Conservation (phyloP, 2,329 filamentous ascomycete genomes). For the Cryphonectria carpinicola region DNA sequence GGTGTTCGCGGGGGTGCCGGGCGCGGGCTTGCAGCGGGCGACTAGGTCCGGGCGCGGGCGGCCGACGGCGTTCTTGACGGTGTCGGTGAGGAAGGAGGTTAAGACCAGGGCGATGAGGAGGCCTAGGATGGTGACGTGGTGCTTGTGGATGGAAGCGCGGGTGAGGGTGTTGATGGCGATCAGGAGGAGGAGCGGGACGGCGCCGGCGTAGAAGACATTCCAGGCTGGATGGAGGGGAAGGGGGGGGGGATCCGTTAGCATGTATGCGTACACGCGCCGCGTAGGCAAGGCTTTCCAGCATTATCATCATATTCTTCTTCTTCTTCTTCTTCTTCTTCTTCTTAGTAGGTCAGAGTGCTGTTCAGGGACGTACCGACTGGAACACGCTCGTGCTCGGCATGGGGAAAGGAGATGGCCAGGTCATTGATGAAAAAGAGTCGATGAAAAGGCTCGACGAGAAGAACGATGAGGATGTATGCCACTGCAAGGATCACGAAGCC, state of each 20-base stretch:
- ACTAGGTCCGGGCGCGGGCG: constrained; percentile 67
- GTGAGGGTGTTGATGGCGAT: constrained; percentile 65
- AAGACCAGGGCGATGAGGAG: constrained; percentile 77
- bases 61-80: constrained; percentile 87
- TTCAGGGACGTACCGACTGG: constrained; percentile 63
- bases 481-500: constrained; percentile 73
- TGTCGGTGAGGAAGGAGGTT: constrained; percentile 82
- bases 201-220: constrained; percentile 79
- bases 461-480: constrained; percentile 67
- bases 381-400: constrained; percentile 83
- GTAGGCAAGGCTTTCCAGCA: too few relatives aligned
- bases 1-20: constrained; percentile 50
- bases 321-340: too few relatives aligned
- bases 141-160: constrained; percentile 71
- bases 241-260: not conserved
- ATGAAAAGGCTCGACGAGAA: constrained; percentile 83
- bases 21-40: constrained; percentile 76
- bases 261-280: not conserved
- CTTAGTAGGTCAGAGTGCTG: not conserved
- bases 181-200: constrained; percentile 70
- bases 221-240: constrained; percentile 49
- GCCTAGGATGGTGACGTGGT: constrained; percentile 83
- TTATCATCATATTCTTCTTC: too few relatives aligned
- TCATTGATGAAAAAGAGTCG: constrained; percentile 93
- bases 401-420: constrained; percentile 80